Evolutionary conservation across 2,329 filamentous ascomycete genomes (phyloP).

Genomic region (Diaporthe vexans): DNA sequence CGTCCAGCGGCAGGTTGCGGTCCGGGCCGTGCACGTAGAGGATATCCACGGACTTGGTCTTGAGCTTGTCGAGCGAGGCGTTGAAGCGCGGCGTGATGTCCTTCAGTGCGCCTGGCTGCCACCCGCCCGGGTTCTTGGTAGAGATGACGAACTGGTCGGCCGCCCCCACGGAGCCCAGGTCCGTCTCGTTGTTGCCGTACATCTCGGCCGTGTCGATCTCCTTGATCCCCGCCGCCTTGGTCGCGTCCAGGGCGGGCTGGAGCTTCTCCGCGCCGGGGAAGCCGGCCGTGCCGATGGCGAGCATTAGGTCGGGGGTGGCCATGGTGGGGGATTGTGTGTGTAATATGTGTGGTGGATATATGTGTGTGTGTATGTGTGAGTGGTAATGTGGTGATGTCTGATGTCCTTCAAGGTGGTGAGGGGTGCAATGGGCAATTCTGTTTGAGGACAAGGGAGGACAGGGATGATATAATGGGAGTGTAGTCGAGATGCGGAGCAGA

Average conservation of each 20-base stretch:
- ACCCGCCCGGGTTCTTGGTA: constrained; percentile 40
- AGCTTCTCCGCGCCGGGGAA: constrained; percentile 8
- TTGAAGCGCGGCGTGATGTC: constrained; percentile 12
- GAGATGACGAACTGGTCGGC: constrained; percentile 35
- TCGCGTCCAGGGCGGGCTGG: constrained; percentile 16
- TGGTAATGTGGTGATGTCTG: not conserved
- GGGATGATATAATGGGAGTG: not conserved
- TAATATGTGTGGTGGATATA: too few relatives aligned
- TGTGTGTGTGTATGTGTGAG: too few relatives aligned
- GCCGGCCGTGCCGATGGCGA: not conserved
- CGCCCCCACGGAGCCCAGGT: constrained; percentile 31
- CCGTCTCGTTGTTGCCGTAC: constrained; percentile 39
- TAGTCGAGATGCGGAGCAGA: too few relatives aligned
- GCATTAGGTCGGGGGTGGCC: not conserved
- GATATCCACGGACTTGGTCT: constrained; percentile 46
- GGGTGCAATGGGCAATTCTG: not conserved
- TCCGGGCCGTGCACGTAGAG: constrained; percentile 33
- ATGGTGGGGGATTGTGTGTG: not conserved
- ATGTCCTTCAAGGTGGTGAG: not conserved
- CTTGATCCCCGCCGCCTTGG: constrained; percentile 32
- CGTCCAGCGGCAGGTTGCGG: constrained; percentile 57
- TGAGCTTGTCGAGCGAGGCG: constrained; percentile 37
- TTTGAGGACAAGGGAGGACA: too few relatives aligned
- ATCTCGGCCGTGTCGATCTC: constrained; percentile 41
- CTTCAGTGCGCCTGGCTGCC: constrained; percentile 19